phyloP scores from a whole-genome alignment of 805 yeast genomes.

The Starmerella geochares region DNA sequence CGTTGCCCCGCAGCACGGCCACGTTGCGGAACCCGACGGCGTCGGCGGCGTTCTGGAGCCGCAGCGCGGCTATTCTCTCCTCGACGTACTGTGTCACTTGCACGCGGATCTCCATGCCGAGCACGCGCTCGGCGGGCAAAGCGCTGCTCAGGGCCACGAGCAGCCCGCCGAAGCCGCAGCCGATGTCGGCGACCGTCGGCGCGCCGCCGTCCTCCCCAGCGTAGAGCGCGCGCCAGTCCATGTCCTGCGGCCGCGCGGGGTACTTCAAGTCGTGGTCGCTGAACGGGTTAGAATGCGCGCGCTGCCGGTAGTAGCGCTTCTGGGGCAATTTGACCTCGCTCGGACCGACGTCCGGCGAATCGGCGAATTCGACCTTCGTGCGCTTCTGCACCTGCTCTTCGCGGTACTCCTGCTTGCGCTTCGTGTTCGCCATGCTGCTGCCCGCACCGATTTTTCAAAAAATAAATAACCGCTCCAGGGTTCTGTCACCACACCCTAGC shows the following conservation, averaged over 20 bases:
- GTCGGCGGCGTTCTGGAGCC: slow-evolving; percentile 42
- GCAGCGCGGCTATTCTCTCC: slow-evolving; percentile 82
- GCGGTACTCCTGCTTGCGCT: slow-evolving; percentile 32
- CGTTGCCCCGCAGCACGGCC: slow-evolving; percentile 84
- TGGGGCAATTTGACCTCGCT: slow-evolving; percentile 46
- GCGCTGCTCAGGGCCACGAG: slow-evolving; percentile 66
- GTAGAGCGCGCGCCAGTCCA: slow-evolving; percentile 78
- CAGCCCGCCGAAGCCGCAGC: slow-evolving; percentile 96
- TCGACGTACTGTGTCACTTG: slow-evolving; percentile 96
- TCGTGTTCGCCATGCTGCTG: slow-evolving; percentile 22
- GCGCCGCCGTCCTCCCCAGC: slow-evolving; percentile 59
- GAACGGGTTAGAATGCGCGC: slow-evolving; percentile 97
- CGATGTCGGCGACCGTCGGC: slow-evolving; percentile 72
- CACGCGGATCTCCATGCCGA: slow-evolving; percentile 96
- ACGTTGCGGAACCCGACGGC: slow-evolving; percentile 61
- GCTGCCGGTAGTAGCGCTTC: slow-evolving; percentile 79
- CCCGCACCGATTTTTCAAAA: background rate
- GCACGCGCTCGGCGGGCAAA: slow-evolving; percentile 60
- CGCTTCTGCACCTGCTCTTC: slow-evolving; percentile 41
- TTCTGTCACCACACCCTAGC: background rate
- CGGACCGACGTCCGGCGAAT: slow-evolving; percentile 16
- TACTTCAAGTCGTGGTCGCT: slow-evolving; percentile 89
- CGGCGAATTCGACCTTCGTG: slow-evolving; percentile 35
- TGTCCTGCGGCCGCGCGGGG: slow-evolving; percentile 65
- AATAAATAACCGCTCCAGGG: background rate